A percentile compares a stretch with the other conserved stretches of the same genome.
Conservation (phyloP, 2,329 filamentous ascomycete species). For the Coleophoma crateriformis region DNA sequence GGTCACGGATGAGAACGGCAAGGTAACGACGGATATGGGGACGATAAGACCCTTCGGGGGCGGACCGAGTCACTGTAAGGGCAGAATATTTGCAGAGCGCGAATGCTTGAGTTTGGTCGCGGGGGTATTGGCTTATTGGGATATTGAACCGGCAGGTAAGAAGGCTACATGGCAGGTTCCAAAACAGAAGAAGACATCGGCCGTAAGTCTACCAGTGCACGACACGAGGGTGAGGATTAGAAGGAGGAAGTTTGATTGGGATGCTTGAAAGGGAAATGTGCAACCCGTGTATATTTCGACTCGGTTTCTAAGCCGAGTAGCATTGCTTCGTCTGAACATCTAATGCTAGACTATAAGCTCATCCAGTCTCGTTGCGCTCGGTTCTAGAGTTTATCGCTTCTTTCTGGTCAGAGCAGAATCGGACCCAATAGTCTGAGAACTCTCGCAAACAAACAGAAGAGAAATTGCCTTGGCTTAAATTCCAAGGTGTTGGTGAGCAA, state of each 20-base stretch:
- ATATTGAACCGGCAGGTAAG: conserved; percentile 40
- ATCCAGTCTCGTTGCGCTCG: too few relatives aligned
- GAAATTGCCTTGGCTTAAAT: too few relatives aligned
- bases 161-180: conserved; percentile 44
- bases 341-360: too few relatives aligned
- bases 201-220: conserved; percentile 41
- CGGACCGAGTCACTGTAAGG: conserved; percentile 42
- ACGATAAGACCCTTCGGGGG: conserved; percentile 42
- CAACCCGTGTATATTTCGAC: not conserved
- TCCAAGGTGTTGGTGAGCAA: too few relatives aligned
- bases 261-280: conserved; percentile 1
- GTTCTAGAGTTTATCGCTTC: too few relatives aligned
- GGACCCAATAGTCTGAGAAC: too few relatives aligned
- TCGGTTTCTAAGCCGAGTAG: too few relatives aligned
- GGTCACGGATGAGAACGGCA: conserved; percentile 26
- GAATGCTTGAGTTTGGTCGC: conserved; percentile 44
- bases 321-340: too few relatives aligned
- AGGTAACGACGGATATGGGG: conserved; percentile 30
- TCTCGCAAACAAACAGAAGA: too few relatives aligned
- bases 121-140: conserved; percentile 48
- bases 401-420: too few relatives aligned
- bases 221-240: conserved; percentile 50
- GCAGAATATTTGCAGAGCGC: conserved; percentile 42
- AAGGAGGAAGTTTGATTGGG: conserved; percentile 25
- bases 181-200: conserved; percentile 37